Conservation (phyloP, 1,139 yeast genomes). For the Casaregolazyma suthepensis region DNA sequence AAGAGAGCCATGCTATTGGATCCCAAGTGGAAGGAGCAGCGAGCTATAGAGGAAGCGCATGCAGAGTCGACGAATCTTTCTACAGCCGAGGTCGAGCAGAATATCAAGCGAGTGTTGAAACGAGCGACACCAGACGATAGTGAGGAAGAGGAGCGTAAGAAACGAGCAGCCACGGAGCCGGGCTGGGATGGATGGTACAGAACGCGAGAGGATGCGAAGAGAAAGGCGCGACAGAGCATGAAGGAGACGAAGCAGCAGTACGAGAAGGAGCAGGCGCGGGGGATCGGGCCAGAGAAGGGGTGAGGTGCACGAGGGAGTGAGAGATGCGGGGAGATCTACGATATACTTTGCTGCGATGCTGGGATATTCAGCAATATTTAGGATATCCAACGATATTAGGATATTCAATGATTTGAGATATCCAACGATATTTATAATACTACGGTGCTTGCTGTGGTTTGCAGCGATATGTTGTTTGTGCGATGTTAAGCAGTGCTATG, state of each 20-base stretch:
- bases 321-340: too few species aligned
- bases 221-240: constrained; percentile 20
- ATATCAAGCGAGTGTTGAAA: constrained; percentile 48
- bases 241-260: constrained; percentile 1
- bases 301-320: too few species aligned
- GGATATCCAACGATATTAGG: too few species aligned
- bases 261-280: background rate
- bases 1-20: constrained; percentile 67
- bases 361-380: too few species aligned
- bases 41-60: constrained; percentile 54
- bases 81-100: constrained; percentile 65
- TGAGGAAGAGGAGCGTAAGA: constrained; percentile 16
- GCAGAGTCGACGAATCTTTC: constrained; percentile 57
- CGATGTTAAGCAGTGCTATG: too few species aligned
- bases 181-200: constrained; percentile 29
- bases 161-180: constrained; percentile 19
- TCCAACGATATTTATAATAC: too few species aligned
- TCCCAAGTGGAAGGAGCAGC: constrained; percentile 71
- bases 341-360: too few species aligned
- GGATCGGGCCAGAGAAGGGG: constrained; percentile 1
- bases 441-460: too few species aligned
- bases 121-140: constrained; percentile 9
- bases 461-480: too few species aligned
- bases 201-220: constrained; percentile 21
- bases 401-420: too few species aligned